Conservation (phyloP, 2,329 filamentous ascomycete species). For the Fusarium sororula region DNA sequence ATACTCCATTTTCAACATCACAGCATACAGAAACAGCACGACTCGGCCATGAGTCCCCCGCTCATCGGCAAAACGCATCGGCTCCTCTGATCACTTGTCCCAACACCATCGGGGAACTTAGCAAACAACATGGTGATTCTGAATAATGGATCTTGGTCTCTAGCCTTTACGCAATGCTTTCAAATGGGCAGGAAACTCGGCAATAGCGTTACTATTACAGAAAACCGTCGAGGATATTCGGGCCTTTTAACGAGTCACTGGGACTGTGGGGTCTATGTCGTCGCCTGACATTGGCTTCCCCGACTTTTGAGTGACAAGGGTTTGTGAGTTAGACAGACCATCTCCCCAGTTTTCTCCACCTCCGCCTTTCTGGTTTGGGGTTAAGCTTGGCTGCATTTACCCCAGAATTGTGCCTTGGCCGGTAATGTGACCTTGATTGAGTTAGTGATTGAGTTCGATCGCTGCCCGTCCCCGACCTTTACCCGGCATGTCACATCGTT, state of each 20-base stretch:
- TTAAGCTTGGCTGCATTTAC: not conserved
- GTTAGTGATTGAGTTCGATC: not conserved
- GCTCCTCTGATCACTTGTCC: not conserved
- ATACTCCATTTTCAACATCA: not conserved
- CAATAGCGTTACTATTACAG: not conserved
- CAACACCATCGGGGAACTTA: not conserved
- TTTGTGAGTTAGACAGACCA: not conserved
- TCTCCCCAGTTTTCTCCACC: slow-evolving; percentile 3
- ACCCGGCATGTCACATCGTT: not conserved
- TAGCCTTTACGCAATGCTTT: slow-evolving; percentile 1
- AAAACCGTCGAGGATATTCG: not conserved
- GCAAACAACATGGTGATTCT: not conserved
- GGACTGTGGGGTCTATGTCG: not conserved
- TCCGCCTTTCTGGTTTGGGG: not conserved
- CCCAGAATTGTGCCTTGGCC: not conserved
- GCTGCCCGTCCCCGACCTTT: not conserved
- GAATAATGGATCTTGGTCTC: not conserved
- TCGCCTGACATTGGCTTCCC: not conserved
- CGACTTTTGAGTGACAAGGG: not conserved
- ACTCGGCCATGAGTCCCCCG: not conserved
- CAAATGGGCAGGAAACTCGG: not conserved
- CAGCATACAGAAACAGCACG: not conserved
- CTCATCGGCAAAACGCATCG: not conserved
- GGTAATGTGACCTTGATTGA: not conserved
- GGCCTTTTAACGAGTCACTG: slow-evolving; percentile 6